Conservation (phyloP, 495 filamentous ascomycete species). For the Hypoxylon perforatum region DNA sequence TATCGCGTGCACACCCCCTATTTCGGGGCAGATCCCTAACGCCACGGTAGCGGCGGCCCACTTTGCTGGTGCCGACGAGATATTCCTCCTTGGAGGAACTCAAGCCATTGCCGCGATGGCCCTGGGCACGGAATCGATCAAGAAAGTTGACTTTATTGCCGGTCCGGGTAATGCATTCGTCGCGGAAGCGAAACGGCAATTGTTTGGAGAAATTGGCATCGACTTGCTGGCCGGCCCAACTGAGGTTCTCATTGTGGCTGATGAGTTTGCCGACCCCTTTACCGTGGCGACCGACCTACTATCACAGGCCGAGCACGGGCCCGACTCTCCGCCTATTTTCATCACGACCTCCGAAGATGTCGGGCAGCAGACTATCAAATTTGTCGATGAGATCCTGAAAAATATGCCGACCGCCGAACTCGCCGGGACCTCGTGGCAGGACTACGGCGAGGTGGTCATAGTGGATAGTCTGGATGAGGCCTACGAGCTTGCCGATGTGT, state of each 20-base stretch:
- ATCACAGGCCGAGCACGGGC: conserved; percentile 64
- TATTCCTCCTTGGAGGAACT: conserved; percentile 64
- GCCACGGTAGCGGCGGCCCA: conserved; percentile 65
- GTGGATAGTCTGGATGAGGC: conserved; percentile 59
- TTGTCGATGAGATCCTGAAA: conserved; percentile 54
- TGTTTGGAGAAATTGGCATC: conserved; percentile 66
- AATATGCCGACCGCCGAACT: conserved; percentile 56
- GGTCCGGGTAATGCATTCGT: conserved; percentile 67
- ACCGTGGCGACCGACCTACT: conserved; percentile 63
- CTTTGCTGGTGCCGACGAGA: conserved; percentile 65
- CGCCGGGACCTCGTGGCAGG: conserved; percentile 58
- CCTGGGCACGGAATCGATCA: conserved; percentile 70
- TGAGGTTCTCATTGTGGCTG: conserved; percentile 64
- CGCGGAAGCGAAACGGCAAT: conserved; percentile 65
- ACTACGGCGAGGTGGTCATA: conserved; percentile 61
- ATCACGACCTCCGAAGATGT: conserved; percentile 60
- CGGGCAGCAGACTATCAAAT: conserved; percentile 52
- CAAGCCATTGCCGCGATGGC: conserved; percentile 73
- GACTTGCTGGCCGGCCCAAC: conserved; percentile 65
- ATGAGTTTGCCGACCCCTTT: conserved; percentile 63
- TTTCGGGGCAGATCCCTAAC: conserved; percentile 59
- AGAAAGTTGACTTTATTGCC: conserved; percentile 64
- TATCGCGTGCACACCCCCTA: conserved; percentile 63
- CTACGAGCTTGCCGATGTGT: conserved; percentile 61
- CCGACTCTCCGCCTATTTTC: conserved; percentile 60